phyloP scores from a whole-genome alignment of 495 filamentous ascomycete species.

The Aspergillus wentii region DNA sequence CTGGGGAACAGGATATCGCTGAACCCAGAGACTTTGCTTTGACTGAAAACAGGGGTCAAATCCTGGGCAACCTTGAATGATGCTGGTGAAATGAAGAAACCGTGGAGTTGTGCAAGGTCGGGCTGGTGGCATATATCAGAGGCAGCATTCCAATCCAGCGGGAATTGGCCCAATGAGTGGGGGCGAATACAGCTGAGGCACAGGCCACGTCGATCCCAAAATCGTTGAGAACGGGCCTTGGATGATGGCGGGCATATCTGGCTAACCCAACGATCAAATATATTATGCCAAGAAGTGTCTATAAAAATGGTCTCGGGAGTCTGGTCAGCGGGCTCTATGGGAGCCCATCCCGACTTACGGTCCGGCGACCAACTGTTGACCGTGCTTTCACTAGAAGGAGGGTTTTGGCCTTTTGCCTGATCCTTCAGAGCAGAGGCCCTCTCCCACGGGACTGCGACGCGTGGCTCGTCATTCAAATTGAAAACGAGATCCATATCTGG shows the following conservation, averaged over 20 bases:
- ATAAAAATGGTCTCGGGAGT: conserved; percentile 46
- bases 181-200: conserved; percentile 59
- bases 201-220: conserved; percentile 46
- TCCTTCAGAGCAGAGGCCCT: conserved; percentile 38
- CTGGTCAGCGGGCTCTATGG: conserved; percentile 38
- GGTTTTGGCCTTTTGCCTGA: conserved; percentile 23
- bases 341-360: conserved; percentile 33
- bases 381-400: conserved; percentile 15
- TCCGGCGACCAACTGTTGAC: conserved; percentile 29
- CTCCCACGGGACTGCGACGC: conserved; percentile 67
- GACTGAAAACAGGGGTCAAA: conserved; percentile 68
- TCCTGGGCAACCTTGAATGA: conserved; percentile 57
- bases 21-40: conserved; percentile 59
- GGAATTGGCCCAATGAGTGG: conserved; percentile 65
- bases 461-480: conserved; percentile 74
- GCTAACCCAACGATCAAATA: conserved; percentile 45
- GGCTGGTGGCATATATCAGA: conserved; percentile 74
- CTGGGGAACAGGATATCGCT: conserved; percentile 44
- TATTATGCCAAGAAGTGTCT: conserved; percentile 35
- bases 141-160: conserved; percentile 59
- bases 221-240: conserved; percentile 39
- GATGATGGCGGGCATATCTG: conserved; percentile 55
- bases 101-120: conserved; percentile 69
- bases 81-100: conserved; percentile 61
- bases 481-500: conserved; percentile 79